Evolutionary conservation across 1,284 basidiomycete genomes (phyloP).

Genomic region (Cryptococcus depauperatus): DNA sequence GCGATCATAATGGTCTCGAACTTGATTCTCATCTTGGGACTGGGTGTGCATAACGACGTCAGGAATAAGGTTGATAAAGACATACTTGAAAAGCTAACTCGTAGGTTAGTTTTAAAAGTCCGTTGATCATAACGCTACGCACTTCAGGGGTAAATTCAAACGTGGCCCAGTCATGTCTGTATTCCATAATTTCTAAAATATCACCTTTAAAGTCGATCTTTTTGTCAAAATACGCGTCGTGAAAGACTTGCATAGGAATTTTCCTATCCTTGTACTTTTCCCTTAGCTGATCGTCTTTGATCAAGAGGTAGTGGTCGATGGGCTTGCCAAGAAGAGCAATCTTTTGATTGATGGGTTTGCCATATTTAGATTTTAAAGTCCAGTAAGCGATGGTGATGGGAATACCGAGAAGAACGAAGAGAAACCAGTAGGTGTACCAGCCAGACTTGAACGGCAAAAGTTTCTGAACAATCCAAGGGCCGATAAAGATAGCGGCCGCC

Average conservation of each 20-base stretch:
- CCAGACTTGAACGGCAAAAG: slow-evolving; percentile 59
- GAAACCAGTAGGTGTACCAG: slow-evolving; percentile 63
- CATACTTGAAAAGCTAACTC: slow-evolving; percentile 89
- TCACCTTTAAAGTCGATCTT: slow-evolving; percentile 98
- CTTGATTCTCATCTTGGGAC: slow-evolving; percentile 88
- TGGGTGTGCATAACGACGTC: slow-evolving; percentile 88
- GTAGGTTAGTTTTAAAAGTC: too few relatives aligned
- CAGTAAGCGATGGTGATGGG: slow-evolving; percentile 84
- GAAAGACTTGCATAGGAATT: slow-evolving; percentile 95
- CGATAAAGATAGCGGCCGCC: slow-evolving; percentile 62
- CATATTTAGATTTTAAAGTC: slow-evolving; percentile 75
- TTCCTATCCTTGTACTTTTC: slow-evolving; percentile 72
- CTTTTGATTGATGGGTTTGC: slow-evolving; percentile 77
- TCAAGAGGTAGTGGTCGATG: slow-evolving; percentile 81
- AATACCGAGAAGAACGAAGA: slow-evolving; percentile 64
- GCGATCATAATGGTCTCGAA: slow-evolving; percentile 94
- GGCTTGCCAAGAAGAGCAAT: slow-evolving; percentile 75
- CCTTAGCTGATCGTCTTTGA: slow-evolving; percentile 76
- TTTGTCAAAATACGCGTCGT: slow-evolving; percentile 95
- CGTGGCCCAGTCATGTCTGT: slow-evolving; percentile 90
- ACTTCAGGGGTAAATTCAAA: slow-evolving; percentile 55
- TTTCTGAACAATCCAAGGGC: slow-evolving; percentile 74
- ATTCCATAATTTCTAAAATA: slow-evolving; percentile 85
- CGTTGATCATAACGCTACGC: too few relatives aligned
- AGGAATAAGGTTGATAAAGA: slow-evolving; percentile 78